Conservation (phyloP, 176 grass and related monocot genomes). For the Ensete glaucum region DNA sequence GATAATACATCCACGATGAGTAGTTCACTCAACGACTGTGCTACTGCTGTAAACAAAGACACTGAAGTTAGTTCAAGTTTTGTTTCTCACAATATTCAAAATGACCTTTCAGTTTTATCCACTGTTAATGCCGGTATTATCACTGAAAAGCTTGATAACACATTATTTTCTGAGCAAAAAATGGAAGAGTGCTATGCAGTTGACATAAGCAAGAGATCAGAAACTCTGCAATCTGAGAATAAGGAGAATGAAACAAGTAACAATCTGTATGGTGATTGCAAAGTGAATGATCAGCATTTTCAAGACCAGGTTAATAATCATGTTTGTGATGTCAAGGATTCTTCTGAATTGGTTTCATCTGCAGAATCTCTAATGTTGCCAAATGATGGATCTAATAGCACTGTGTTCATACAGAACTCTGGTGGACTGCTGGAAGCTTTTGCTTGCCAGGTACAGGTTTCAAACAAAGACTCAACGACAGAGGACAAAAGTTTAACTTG, state of each 20-base stretch:
- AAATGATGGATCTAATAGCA: conserved; percentile 23
- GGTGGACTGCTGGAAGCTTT: conserved; percentile 80
- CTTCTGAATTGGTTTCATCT: conserved; percentile 18
- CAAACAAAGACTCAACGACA: conserved; percentile 34
- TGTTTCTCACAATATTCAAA: conserved; percentile 1
- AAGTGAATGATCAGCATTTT: conserved; percentile 10
- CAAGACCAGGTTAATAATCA: conserved; percentile 21
- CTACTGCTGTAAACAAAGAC: not conserved
- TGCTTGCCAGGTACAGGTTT: conserved; percentile 63
- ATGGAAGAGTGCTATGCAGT: conserved; percentile 28
- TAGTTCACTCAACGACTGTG: not conserved
- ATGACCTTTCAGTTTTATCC: conserved; percentile 15
- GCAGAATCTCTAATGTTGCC: conserved; percentile 16
- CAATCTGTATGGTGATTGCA: conserved; percentile 19
- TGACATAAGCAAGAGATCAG: conserved; percentile 20
- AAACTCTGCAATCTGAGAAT: conserved; percentile 35
- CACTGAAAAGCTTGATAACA: conserved; percentile 26
- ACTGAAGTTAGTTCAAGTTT: not conserved
- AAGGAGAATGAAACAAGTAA: conserved; percentile 15
- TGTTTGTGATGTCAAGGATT: conserved; percentile 23
- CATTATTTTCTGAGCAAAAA: conserved; percentile 31
- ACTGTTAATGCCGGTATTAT: conserved; percentile 3
- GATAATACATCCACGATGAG: conserved; percentile 23
- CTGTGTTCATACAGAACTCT: conserved; percentile 35
- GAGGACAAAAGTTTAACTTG: conserved; percentile 7